A percentile compares a stretch with the other conserved stretches of the same genome.
These are phyloP conservation scores for Arthrobotrys musiformis DNA, from an alignment of 2,329 filamentous ascomycete species.

Conservation along the genomic window DNA sequence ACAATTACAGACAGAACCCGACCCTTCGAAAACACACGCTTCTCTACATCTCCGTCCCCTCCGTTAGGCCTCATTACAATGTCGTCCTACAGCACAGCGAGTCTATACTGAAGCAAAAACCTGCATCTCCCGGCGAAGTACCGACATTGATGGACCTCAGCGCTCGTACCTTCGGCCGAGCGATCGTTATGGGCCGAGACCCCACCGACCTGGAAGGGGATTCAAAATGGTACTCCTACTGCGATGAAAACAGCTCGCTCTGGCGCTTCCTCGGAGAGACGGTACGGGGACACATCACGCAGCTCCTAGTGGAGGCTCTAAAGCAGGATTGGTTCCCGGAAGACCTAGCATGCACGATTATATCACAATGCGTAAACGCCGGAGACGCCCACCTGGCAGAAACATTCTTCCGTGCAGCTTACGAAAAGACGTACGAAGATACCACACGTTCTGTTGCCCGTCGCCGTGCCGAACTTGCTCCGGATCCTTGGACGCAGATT, in stretches of 20 bases:
- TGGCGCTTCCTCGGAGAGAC: constrained; percentile 47
- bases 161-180: constrained; percentile 39
- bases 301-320: constrained; percentile 41
- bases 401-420: constrained; percentile 33
- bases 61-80: constrained; percentile 35
- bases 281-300: constrained; percentile 41
- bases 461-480: constrained; percentile 50
- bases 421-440: constrained; percentile 19
- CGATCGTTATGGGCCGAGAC: constrained; percentile 44
- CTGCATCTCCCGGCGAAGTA: background rate
- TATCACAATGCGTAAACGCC: constrained; percentile 43
- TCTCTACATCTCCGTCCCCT: constrained; percentile 18
- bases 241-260: constrained; percentile 43
- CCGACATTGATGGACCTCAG: constrained; percentile 32
- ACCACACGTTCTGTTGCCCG: constrained; percentile 36
- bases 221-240: constrained; percentile 46
- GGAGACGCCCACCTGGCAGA: constrained; percentile 34
- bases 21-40: constrained; percentile 25
- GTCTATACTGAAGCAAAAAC: constrained; percentile 24
- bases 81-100: constrained; percentile 39
- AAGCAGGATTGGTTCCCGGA: constrained; percentile 48
- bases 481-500: constrained; percentile 39
- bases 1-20: constrained; percentile 47
- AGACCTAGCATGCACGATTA: constrained; percentile 40
- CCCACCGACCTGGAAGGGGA: constrained; percentile 36